Evolutionary conservation across 2,329 filamentous ascomycete genomes (phyloP), one percentile per base, ranked within the genome.

Genomic region (Beauveria bassiana): DNA sequence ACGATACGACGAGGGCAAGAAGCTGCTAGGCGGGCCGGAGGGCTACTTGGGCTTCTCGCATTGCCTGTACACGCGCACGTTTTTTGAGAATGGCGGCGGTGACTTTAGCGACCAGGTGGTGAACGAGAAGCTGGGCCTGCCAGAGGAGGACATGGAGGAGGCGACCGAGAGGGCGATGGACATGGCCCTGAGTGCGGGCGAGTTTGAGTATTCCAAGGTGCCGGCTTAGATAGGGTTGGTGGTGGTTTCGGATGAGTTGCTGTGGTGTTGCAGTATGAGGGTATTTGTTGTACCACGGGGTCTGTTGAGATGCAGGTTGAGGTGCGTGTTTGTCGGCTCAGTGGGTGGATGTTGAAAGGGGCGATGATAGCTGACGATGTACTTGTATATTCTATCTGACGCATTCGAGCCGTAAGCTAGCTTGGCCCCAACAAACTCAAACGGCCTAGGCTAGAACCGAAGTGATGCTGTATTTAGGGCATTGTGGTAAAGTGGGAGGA

Each of bases 131-230:
- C 71, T 90, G n/a, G 82, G 78, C 0, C 71, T 89, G 67, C 79
- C 81, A 0, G 72, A 80, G 64, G 86, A 88, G 70, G 77, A 80
- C 49, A 64, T 88, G 51, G 85, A 89, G 66, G 78, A 81, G 63
- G 73, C 74, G 26, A 89, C 81, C 0, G 77, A 74, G 69, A 69
- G 69, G 26, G 81, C 78, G 0, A 65, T 87, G 0, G 73, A 78
- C 8, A 69, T 82, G 73, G 59, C 67, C 1, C 66, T 62, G 2
- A 53, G 45, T 6, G 45, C 51, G 40, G 59, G 59, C 16, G 43
- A 50, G 10, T 55, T 28, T 18, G 31, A 18, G n/a, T 56, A 55
- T 45, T 20, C 51, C 43, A 56, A 61, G 24, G 1, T 56, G 43
- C 3, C 7, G 26, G 49, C 31, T 34, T 6, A 2, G 6, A 28